Base-by-base conservation (phyloP, 108 stramenopile genomes). In the Nitzschia sp. region DNA sequence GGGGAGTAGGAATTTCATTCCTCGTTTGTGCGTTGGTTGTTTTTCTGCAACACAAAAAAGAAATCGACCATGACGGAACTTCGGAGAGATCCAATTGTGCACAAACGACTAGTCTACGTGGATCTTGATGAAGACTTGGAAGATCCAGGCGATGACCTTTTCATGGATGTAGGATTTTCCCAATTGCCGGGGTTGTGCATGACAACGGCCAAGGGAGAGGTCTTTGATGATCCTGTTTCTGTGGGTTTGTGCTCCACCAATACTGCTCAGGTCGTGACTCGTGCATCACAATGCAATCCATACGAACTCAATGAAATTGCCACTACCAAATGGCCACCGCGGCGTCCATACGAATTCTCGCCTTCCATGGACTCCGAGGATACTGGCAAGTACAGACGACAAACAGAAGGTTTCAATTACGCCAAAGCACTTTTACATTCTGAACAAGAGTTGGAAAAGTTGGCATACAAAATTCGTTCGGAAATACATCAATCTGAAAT, bases 401-500 rank as follows among this genome's bases (percentile, higher is more conserved):
- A 59, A 42, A 63, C 42, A 44, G 75, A 75, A 56, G n/a, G 75
- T 9, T 64, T 57, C 43, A 69, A 64, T 53, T 69, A 75, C 24
- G 75, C 75, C 26, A 75, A 75, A 57, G 75, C 75, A 0, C 60
- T 75, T 2, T 43, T 75, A 26, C 43, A 53, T 6, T 68, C 67
- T 9, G 75, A 76, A 3, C 41, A 53, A 15, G 72, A 77, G 40
- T 48, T 82, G 19, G 81, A 74, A 48, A 60, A 53, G 26, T 29
- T 63, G 10, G 58, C 77, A 11, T 38, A 52, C 19, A 51, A 67
- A 43, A 78, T 82, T 41, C 67, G 68, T 26, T 10, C 46, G 2
- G 73, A 82, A 46, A 60, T 82, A 41, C 53, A 66, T 19, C 60
- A 70, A 41, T 54, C 66, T 6, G 76, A 77, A 41, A 50, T 81